Evolutionary conservation across 257 asterid genomes (phyloP).

Genomic region (Avicennia marina): DNA sequence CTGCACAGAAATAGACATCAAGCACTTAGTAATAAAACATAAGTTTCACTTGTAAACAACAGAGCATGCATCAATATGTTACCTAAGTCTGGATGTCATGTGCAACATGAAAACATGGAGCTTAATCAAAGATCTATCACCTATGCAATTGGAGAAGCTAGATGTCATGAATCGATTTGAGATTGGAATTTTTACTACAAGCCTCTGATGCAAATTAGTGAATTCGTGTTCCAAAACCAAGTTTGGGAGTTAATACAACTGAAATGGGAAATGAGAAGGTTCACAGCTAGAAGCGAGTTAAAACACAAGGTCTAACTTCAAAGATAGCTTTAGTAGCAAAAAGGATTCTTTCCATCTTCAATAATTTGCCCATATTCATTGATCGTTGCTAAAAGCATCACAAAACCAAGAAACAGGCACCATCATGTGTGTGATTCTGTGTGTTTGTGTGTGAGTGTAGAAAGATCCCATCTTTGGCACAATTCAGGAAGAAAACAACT

Average conservation of each 20-base stretch:
- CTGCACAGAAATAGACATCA: slow-evolving; percentile 1
- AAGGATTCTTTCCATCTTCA: background rate
- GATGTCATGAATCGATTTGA: background rate
- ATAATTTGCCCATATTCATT: background rate
- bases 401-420: background rate
- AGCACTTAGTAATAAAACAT: background rate
- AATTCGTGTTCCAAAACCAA: background rate
- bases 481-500: slow-evolving; percentile 2
- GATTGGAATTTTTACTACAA: background rate
- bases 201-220: background rate
- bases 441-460: background rate
- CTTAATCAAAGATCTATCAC: background rate
- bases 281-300: background rate
- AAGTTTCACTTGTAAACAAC: background rate
- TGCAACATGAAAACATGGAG: background rate
- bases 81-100: background rate
- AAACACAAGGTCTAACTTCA: background rate
- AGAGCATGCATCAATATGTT: background rate
- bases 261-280: background rate
- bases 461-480: slow-evolving; percentile 10
- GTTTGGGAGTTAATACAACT: background rate
- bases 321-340: background rate
- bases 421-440: background rate
- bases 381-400: slow-evolving; percentile 1
- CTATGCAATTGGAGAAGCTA: background rate